phyloP scores from a whole-genome alignment of 2,329 filamentous ascomycete species.

The Neonectria ditissima region DNA sequence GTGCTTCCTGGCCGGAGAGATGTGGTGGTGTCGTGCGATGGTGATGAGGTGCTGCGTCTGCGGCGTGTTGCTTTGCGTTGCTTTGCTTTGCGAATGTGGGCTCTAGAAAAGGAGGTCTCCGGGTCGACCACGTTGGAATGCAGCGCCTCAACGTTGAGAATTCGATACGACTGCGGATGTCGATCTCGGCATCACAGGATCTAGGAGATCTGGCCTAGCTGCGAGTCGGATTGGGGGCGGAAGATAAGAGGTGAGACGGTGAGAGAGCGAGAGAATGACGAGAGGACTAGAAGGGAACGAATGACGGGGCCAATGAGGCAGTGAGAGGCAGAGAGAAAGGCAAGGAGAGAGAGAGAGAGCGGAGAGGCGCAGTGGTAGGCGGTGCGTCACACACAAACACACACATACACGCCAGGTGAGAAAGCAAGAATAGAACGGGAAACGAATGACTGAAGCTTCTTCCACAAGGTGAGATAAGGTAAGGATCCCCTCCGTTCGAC shows the following conservation, averaged over 20 bases:
- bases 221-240: constrained; percentile 22
- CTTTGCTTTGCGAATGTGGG: constrained; percentile 5
- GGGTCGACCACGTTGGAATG: constrained; percentile 43
- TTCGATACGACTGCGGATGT: constrained; percentile 27
- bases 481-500: constrained; percentile 42
- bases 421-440: constrained; percentile 31
- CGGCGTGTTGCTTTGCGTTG: constrained; percentile 21
- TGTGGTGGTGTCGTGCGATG: constrained; percentile 14
- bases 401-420: constrained; percentile 20
- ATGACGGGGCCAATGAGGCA: constrained; percentile 32
- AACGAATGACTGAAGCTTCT: constrained; percentile 41
- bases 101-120: constrained; percentile 34
- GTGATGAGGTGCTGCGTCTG: constrained; percentile 23
- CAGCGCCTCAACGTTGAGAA: constrained; percentile 28
- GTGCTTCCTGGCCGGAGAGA: constrained; percentile 16
- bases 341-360: constrained; percentile 27
- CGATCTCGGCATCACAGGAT: constrained; percentile 22
- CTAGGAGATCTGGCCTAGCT: constrained; percentile 15
- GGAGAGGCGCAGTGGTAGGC: constrained; percentile 36
- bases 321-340: constrained; percentile 20
- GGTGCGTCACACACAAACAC: constrained; percentile 33
- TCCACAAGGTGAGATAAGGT: constrained; percentile 40
- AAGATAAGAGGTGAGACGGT: constrained; percentile 32
- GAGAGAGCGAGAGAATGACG: constrained; percentile 30
- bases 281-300: constrained; percentile 26